Conservation (phyloP, 306 rosid species). For the Pyrus communis region DNA sequence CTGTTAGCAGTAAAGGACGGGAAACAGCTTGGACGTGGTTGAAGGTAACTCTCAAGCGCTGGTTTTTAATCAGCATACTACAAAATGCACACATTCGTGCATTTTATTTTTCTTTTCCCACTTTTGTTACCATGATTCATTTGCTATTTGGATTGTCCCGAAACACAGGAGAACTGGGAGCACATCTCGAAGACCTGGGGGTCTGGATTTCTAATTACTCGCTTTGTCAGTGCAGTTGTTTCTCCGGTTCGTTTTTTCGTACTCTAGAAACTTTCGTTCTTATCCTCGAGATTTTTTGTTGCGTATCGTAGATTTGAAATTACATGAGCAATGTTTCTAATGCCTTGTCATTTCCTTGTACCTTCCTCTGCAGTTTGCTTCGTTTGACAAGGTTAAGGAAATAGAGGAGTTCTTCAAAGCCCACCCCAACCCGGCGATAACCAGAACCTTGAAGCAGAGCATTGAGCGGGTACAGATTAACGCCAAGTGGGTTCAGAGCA, state of each 20-base stretch:
- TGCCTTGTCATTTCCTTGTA: not conserved
- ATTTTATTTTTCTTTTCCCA: not conserved
- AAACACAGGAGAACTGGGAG: slow-evolving; percentile 65
- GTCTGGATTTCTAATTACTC: slow-evolving; percentile 65
- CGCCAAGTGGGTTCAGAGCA: slow-evolving; percentile 62
- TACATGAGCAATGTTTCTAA: not conserved
- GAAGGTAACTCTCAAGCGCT: slow-evolving; percentile 45
- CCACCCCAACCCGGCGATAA: slow-evolving; percentile 38
- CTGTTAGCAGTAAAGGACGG: slow-evolving; percentile 54
- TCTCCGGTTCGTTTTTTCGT: slow-evolving; percentile 59
- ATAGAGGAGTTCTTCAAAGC: slow-evolving; percentile 68
- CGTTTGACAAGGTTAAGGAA: slow-evolving; percentile 72
- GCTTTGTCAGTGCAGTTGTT: slow-evolving; percentile 58
- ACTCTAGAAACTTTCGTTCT: not conserved
- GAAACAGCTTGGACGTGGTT: slow-evolving; percentile 86
- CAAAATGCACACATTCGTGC: not conserved
- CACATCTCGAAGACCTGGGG: slow-evolving; percentile 53
- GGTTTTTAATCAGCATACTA: not conserved
- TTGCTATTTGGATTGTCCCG: not conserved
- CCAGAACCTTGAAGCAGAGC: slow-evolving; percentile 90
- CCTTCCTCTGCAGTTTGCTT: slow-evolving; percentile 57
- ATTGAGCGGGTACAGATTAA: slow-evolving; percentile 67
- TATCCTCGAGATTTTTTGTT: not conserved
- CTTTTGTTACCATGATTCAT: not conserved
- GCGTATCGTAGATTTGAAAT: not conserved